Evolutionary conservation across 371 early-diverging fungal genomes (phyloP).

Genomic region (Hamiltosporidium tvaerminnensis): DNA sequence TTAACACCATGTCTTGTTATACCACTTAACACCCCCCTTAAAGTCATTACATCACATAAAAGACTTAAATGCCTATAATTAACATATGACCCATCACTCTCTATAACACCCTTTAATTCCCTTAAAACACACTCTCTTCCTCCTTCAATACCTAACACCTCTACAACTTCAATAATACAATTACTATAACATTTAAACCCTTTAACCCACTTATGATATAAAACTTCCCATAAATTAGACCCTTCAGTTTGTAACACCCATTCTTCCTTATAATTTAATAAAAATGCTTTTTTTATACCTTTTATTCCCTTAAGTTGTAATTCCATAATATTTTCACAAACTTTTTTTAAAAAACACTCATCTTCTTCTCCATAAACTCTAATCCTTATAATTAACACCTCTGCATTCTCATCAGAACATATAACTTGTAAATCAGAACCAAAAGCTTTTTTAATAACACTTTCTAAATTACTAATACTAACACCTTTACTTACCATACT

Average conservation of each 20-base stretch:
- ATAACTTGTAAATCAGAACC: conserved; percentile 53
- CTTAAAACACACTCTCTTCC: conserved; percentile 71
- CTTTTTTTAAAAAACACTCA: conserved; percentile 67
- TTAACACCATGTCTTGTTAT: conserved; percentile 98
- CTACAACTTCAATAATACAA: conserved; percentile 71
- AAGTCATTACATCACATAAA: conserved; percentile 91
- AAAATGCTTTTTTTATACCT: conserved; percentile 72
- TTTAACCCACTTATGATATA: conserved; percentile 68
- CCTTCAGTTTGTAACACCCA: conserved; percentile 90
- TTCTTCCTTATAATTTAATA: conserved; percentile 65
- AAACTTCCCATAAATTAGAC: conserved; percentile 68
- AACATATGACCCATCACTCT: conserved; percentile 90
- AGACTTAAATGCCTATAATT: conserved; percentile 89
- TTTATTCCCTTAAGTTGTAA: conserved; percentile 75
- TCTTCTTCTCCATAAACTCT: conserved; percentile 63
- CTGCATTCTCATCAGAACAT: conserved; percentile 75
- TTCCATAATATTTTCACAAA: conserved; percentile 67
- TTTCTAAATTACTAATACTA: conserved; percentile 62
- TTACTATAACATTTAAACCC: conserved; percentile 68
- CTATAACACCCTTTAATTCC: conserved; percentile 82
- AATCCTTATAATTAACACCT: conserved; percentile 69
- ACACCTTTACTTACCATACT: conserved; percentile 73
- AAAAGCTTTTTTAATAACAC: conserved; percentile 58
- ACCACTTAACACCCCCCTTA: conserved; percentile 76
- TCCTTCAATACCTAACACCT: conserved; percentile 92